phyloP scores from a whole-genome alignment of 495 filamentous ascomycete genomes.

The Thermothielavioides terrestris region DNA sequence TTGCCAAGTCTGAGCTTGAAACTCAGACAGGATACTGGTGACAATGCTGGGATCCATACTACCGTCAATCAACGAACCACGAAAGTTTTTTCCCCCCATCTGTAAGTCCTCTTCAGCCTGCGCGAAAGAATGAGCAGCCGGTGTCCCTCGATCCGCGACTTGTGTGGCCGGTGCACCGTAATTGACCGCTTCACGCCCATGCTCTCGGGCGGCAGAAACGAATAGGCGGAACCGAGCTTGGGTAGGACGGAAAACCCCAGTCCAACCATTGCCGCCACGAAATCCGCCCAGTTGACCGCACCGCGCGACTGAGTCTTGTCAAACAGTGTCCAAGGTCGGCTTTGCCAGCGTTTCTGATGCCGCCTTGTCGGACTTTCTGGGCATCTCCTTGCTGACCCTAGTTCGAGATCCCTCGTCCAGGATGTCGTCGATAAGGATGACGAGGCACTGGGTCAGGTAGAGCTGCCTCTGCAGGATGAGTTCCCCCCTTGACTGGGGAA shows the following conservation, averaged over 20 bases:
- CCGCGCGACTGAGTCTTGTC: slow-evolving; percentile 16
- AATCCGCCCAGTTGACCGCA: slow-evolving; percentile 28
- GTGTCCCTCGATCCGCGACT: slow-evolving; percentile 21
- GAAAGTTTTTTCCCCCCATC: slow-evolving; percentile 15
- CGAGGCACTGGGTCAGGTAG: slow-evolving; percentile 11
- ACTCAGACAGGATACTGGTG: no score
- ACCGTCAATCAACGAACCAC: background rate
- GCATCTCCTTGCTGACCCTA: background rate
- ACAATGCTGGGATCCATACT: no score
- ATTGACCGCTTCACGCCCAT: slow-evolving; percentile 12
- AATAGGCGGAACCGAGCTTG: slow-evolving; percentile 21
- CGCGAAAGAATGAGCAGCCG: slow-evolving; percentile 2
- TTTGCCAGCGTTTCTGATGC: slow-evolving; percentile 3
- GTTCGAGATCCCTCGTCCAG: slow-evolving; percentile 23
- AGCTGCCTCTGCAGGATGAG: slow-evolving; percentile 28
- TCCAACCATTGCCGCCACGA: slow-evolving; percentile 29
- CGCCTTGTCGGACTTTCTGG: background rate
- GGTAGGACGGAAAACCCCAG: slow-evolving; percentile 26
- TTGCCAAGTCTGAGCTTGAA: no score
- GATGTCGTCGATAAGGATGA: slow-evolving; percentile 29
- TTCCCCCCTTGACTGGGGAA: slow-evolving; percentile 25
- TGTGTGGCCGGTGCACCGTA: slow-evolving; percentile 24
- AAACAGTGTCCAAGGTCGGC: slow-evolving; percentile 20
- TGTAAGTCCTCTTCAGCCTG: slow-evolving; percentile 19
- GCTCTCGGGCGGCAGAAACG: slow-evolving; percentile 17